Percentiles rank a stretch among this genome's conserved stretches.
These are phyloP conservation scores for Cardamine chenopodiifolia DNA, from an alignment of 345 rosid species.

Conservation along the genomic window DNA sequence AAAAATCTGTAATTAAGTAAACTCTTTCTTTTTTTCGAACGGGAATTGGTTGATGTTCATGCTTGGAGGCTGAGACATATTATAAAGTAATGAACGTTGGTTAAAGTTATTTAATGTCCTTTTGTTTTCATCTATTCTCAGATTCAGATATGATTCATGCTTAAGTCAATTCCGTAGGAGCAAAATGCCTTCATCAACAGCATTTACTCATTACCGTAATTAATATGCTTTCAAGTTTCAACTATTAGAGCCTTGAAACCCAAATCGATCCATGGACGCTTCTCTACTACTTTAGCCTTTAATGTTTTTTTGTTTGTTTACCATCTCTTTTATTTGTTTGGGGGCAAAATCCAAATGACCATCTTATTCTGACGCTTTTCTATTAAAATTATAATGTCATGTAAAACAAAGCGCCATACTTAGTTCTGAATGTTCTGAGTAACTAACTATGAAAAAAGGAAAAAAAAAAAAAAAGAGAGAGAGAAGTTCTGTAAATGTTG, in stretches of 20 bases:
- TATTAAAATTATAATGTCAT: not conserved
- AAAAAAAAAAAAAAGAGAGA: too few relatives aligned
- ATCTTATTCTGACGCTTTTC: not conserved
- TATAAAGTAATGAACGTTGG: not conserved
- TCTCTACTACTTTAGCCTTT: not conserved
- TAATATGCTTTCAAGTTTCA: not conserved
- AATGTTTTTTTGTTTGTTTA: not conserved
- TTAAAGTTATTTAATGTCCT: not conserved
- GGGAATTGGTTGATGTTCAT: conserved; percentile 6
- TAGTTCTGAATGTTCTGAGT: too few relatives aligned
- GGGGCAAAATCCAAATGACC: not conserved
- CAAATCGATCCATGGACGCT: not conserved
- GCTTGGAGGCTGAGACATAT: not conserved
- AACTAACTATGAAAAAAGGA: too few relatives aligned
- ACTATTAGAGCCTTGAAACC: too few relatives aligned
- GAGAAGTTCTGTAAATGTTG: too few relatives aligned
- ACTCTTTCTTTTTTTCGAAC: not conserved
- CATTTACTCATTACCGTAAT: conserved; percentile 6
- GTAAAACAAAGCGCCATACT: not conserved
- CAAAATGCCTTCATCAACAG: not conserved
- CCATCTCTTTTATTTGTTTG: too few relatives aligned
- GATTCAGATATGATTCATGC: not conserved
- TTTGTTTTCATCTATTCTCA: not conserved
- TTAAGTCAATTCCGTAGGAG: not conserved
- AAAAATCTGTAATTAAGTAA: not conserved